phyloP scores from a whole-genome alignment of 2,329 filamentous ascomycete genomes.

The Colletotrichum navitas region DNA sequence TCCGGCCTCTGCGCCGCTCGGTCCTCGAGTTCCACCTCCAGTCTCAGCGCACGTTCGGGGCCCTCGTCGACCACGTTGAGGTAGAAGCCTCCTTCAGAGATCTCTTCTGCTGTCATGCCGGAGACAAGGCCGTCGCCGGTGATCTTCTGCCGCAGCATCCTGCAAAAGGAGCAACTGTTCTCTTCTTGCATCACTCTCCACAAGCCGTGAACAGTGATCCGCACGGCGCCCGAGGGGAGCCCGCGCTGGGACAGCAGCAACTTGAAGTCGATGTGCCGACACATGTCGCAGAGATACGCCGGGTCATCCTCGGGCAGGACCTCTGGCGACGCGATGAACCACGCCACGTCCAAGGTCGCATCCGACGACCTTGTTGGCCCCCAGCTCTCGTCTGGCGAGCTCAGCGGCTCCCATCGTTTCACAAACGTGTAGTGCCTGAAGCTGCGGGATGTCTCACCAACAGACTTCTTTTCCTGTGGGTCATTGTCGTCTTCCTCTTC shows the following conservation, averaged over 20 bases:
- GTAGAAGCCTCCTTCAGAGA: neutral
- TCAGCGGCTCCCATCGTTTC: neutral
- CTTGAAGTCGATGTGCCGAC: neutral
- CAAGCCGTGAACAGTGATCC: neutral
- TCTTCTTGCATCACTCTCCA: neutral
- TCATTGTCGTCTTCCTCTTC: neutral
- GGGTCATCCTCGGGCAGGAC: neutral
- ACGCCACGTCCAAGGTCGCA: neutral
- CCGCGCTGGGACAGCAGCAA: neutral
- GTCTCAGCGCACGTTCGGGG: neutral
- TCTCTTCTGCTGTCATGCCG: neutral
- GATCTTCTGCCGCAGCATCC: neutral
- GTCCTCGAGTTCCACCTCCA: neutral
- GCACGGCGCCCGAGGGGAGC: neutral
- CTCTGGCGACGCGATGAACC: neutral
- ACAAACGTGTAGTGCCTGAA: neutral
- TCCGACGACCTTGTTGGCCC: too few species aligned
- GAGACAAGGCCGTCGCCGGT: neutral
- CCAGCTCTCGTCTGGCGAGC: too few species aligned
- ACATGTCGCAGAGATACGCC: neutral
- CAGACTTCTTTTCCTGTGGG: neutral
- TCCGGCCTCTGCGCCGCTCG: neutral
- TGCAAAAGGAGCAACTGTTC: neutral
- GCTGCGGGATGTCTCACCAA: too few species aligned
- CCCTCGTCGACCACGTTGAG: neutral